Evolutionary conservation across 352 stramenopile species (phyloP).

Genomic region (Pythium utonaiense): DNA sequence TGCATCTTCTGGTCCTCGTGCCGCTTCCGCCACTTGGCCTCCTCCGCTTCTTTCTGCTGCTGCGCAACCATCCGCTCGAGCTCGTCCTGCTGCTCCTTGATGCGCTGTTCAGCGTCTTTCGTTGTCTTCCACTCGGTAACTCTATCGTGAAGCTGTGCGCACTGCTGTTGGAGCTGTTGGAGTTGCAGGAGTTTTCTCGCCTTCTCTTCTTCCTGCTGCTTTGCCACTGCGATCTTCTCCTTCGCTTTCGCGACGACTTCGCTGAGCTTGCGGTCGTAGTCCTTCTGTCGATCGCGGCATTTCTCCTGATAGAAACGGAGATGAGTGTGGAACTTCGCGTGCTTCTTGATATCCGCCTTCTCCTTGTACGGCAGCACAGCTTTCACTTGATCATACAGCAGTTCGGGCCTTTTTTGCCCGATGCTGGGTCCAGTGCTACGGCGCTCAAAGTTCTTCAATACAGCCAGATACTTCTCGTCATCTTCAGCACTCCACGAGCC

Average conservation of each 20-base stretch:
- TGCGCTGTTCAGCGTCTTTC: slow-evolving; percentile 56
- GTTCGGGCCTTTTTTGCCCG: slow-evolving; percentile 35
- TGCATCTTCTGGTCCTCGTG: slow-evolving; percentile 44
- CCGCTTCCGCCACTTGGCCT: slow-evolving; percentile 35
- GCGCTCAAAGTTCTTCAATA: slow-evolving; percentile 45
- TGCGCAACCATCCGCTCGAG: slow-evolving; percentile 38
- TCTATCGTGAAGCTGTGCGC: slow-evolving; percentile 34
- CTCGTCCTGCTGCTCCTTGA: slow-evolving; percentile 51
- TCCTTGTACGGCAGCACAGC: slow-evolving; percentile 39
- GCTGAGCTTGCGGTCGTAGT: slow-evolving; percentile 37
- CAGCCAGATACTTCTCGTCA: slow-evolving; percentile 57
- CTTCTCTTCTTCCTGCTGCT: slow-evolving; percentile 28
- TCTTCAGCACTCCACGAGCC: slow-evolving; percentile 46
- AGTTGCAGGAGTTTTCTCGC: slow-evolving; percentile 33
- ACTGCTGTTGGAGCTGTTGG: slow-evolving; percentile 36
- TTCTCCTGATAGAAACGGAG: slow-evolving; percentile 55
- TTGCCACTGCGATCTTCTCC: slow-evolving; percentile 27
- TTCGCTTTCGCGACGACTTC: slow-evolving; percentile 28
- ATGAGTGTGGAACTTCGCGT: slow-evolving; percentile 63
- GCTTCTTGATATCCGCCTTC: slow-evolving; percentile 37
- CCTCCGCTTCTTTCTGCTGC: slow-evolving; percentile 41
- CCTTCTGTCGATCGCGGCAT: slow-evolving; percentile 37
- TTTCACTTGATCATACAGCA: slow-evolving; percentile 59
- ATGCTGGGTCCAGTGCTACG: slow-evolving; percentile 14
- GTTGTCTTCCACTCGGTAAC: slow-evolving; percentile 46